A percentile compares a stretch with the other conserved stretches of the same genome.
These are phyloP conservation scores for Dichomitus squalens DNA, from an alignment of 1,284 basidiomycete genomes.

Conservation along the genomic window DNA sequence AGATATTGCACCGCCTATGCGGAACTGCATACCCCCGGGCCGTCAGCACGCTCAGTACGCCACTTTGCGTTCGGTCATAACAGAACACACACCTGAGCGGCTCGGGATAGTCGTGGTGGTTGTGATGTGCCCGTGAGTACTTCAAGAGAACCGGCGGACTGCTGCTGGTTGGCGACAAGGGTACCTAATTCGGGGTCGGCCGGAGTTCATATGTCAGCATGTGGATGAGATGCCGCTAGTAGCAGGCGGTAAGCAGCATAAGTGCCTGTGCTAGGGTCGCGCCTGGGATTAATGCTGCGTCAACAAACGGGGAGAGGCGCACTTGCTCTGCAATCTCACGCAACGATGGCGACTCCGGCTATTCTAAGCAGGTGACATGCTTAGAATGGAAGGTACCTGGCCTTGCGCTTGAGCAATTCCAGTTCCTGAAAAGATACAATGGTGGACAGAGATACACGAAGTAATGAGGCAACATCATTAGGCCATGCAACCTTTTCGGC, in stretches of 20 bases:
- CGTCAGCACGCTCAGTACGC: no score
- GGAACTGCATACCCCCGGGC: no score
- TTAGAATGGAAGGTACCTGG: neutral
- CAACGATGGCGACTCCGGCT: slow-evolving; percentile 15
- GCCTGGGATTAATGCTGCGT: neutral
- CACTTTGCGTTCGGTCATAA: neutral
- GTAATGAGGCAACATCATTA: no score
- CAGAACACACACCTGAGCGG: neutral
- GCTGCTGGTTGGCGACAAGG: no score
- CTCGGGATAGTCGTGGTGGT: neutral
- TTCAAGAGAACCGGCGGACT: no score
- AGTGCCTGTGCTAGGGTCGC: neutral
- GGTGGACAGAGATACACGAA: no score
- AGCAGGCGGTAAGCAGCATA: neutral
- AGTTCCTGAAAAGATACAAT: no score
- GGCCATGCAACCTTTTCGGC: no score
- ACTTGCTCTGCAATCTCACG: slow-evolving; percentile 15
- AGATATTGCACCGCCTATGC: no score
- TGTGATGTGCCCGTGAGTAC: neutral
- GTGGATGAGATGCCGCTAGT: no score
- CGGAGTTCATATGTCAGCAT: no score
- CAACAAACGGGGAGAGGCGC: neutral
- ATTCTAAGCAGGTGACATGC: neutral
- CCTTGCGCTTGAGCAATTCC: neutral
- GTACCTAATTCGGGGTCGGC: no score